phyloP scores from a whole-genome alignment of 176 grass and related monocot species.

The bread wheat (Triticum aestivum) region DNA sequence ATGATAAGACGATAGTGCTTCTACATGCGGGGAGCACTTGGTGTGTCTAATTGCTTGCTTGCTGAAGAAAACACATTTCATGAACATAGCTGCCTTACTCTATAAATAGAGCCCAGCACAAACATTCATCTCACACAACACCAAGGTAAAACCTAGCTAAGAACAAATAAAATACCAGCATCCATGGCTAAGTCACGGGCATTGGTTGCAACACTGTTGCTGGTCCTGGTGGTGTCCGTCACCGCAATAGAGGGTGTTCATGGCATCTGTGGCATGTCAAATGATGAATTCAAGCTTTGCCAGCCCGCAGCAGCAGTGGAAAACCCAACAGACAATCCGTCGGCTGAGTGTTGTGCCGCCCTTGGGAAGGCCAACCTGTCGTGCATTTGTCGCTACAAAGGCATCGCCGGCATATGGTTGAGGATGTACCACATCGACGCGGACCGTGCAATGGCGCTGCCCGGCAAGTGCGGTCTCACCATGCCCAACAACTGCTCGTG shows the following conservation, averaged over 20 bases:
- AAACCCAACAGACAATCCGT: no score
- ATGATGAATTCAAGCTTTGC: no score
- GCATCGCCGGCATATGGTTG: conserved; percentile 35
- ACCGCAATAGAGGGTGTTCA: conserved; percentile 2
- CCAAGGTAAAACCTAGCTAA: background rate
- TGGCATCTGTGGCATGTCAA: conserved; percentile 31
- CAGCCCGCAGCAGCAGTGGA: no score
- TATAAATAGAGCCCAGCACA: conserved; percentile 28
- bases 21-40: no score
- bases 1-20: no score
- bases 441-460: background rate
- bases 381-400: conserved; percentile 46
- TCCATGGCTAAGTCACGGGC: conserved; percentile 9
- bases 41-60: no score
- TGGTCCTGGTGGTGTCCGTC: background rate
- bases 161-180: background rate
- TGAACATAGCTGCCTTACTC: background rate
- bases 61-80: no score
- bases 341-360: no score
- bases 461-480: conserved; percentile 11
- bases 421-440: conserved; percentile 57
- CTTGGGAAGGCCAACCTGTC: no score
- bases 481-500: background rate
- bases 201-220: background rate
- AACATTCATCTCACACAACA: background rate